Conservation (phyloP, 1,284 basidiomycete species). For the Rhodotorula sp. region DNA sequence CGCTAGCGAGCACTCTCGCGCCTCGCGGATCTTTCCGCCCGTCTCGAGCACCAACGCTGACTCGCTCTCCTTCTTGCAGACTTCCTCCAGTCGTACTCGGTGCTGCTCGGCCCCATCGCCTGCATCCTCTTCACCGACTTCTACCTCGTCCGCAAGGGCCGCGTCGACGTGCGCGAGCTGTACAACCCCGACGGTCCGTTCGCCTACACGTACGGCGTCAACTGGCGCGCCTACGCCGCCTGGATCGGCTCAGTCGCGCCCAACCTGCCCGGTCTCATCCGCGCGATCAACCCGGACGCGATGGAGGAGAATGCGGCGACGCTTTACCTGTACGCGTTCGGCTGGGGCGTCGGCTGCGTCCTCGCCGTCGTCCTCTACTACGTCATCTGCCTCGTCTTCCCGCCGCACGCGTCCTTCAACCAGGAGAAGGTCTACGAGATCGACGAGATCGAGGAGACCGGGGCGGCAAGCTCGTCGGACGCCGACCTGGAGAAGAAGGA, state of each 20-base stretch:
- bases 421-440: slow-evolving; percentile 12
- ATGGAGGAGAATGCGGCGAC: not conserved
- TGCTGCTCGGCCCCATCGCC: slow-evolving; percentile 39
- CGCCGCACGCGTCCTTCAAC: slow-evolving; percentile 6
- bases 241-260: slow-evolving; percentile 65
- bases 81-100: slow-evolving; percentile 40
- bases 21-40: too few relatives aligned
- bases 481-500: slow-evolving; percentile 8
- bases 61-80: not conserved
- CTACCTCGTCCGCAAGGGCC: slow-evolving; percentile 9
- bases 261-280: slow-evolving; percentile 60
- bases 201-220: slow-evolving; percentile 46
- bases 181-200: slow-evolving; percentile 12
- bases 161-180: slow-evolving; percentile 15
- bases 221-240: slow-evolving; percentile 69
- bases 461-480: not conserved
- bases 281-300: slow-evolving; percentile 60
- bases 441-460: not conserved
- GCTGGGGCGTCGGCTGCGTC: slow-evolving; percentile 13
- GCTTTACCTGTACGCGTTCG: slow-evolving; percentile 1
- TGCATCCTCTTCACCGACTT: slow-evolving; percentile 20
- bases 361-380: not conserved
- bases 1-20: too few relatives aligned
- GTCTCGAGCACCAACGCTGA: not conserved
- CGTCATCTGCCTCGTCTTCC: slow-evolving; percentile 7